Evolutionary conservation across 2,329 filamentous ascomycete genomes (phyloP).

Genomic region (Tolypocladium paradoxum): DNA sequence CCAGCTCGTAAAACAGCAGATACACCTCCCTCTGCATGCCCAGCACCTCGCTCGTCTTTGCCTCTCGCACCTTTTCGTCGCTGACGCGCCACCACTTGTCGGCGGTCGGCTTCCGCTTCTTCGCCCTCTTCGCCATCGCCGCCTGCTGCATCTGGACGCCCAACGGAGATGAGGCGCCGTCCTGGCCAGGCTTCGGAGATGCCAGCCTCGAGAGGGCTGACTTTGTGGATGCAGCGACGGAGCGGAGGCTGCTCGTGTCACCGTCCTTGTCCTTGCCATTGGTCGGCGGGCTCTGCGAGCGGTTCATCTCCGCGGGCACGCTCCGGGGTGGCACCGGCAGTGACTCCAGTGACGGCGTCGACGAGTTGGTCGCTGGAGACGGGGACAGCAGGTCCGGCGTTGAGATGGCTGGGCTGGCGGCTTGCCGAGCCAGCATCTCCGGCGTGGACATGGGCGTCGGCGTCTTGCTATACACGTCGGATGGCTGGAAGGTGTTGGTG

Average conservation of each 20-base stretch:
- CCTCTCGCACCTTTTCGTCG: constrained; percentile 92
- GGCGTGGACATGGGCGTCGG: constrained; percentile 43
- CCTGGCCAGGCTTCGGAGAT: constrained; percentile 20
- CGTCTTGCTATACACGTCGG: constrained; percentile 59
- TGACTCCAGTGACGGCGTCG: constrained; percentile 28
- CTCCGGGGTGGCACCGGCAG: constrained; percentile 18
- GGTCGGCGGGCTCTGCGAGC: constrained; percentile 13
- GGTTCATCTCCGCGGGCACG: constrained; percentile 16
- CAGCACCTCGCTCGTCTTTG: constrained; percentile 82
- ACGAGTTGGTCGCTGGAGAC: constrained; percentile 20
- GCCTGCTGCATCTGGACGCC: constrained; percentile 8
- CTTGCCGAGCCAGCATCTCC: constrained; percentile 24
- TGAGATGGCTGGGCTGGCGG: constrained; percentile 32
- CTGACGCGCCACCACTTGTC: constrained; percentile 96
- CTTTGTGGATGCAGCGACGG: constrained; percentile 44
- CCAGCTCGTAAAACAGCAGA: constrained; percentile 88
- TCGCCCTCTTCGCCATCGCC: constrained; percentile 26
- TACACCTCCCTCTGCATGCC: constrained; percentile 95
- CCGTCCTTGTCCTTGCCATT: constrained; percentile 28
- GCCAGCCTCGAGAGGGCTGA: constrained; percentile 41
- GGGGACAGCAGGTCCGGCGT: constrained; percentile 36
- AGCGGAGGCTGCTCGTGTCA: constrained; percentile 43
- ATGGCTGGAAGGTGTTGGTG: constrained; percentile 64
- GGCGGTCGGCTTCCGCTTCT: constrained; percentile 44
- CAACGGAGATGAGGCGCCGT: constrained; percentile 11